phyloP scores from a whole-genome alignment of 73 alveolate species.

The Urostyla sp. region DNA sequence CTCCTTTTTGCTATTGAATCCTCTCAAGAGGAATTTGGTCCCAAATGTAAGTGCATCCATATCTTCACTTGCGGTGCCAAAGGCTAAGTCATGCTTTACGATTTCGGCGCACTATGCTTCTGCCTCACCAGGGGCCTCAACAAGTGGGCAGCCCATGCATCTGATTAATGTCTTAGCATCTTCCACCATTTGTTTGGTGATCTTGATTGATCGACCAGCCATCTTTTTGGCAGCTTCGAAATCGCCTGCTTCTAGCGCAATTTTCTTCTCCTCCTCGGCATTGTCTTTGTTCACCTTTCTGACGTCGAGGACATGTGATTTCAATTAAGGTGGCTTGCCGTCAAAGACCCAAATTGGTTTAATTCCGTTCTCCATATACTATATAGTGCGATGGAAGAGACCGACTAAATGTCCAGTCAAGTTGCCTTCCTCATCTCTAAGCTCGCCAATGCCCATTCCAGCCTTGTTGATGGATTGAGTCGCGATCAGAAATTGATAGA shows the following conservation, averaged over 20 bases:
- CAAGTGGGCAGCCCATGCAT: constrained; percentile 83
- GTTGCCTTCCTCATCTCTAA: constrained; percentile 96
- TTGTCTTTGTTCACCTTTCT: constrained; percentile 83
- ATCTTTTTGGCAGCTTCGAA: constrained; percentile 81
- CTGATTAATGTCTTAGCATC: constrained; percentile 84
- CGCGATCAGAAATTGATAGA: constrained; percentile 94
- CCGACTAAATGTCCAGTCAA: constrained; percentile 97
- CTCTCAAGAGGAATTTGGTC: constrained; percentile 84
- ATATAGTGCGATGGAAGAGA: constrained; percentile 89
- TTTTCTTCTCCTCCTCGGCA: constrained; percentile 86
- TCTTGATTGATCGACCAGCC: constrained; percentile 90
- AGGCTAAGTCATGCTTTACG: constrained; percentile 81
- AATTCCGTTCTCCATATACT: constrained; percentile 93
- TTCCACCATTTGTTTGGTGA: constrained; percentile 86
- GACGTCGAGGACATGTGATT: constrained; percentile 72
- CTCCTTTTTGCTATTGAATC: constrained; percentile 88
- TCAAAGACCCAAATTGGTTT: constrained; percentile 98
- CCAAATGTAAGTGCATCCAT: constrained; percentile 97
- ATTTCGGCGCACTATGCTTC: constrained; percentile 95
- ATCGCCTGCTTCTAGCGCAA: constrained; percentile 83
- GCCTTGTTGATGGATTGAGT: constrained; percentile 84
- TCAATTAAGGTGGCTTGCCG: constrained; percentile 97
- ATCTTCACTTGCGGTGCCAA: constrained; percentile 95
- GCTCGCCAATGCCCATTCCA: constrained; percentile 83
- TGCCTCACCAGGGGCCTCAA: constrained; percentile 97